Percentiles rank a stretch among this genome's conserved stretches.
Conservation (phyloP, 192 early-diverging fungal genomes). For the Pilaira anomala region DNA sequence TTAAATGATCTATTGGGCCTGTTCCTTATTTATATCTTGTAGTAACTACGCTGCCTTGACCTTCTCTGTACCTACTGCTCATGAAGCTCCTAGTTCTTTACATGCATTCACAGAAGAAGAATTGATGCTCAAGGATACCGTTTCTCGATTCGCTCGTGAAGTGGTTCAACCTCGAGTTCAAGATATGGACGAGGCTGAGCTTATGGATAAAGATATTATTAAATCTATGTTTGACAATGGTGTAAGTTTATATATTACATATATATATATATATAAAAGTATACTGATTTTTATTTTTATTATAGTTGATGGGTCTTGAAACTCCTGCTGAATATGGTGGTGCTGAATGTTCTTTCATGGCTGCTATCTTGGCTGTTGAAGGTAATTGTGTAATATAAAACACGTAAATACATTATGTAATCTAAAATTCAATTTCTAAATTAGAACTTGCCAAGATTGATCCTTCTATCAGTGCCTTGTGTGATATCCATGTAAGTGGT, state of each 20-base stretch:
- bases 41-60: slow-evolving; percentile 21
- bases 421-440: not conserved
- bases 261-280: not conserved
- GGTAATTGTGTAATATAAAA: slow-evolving; percentile 37
- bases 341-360: slow-evolving; percentile 73
- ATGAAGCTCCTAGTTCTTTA: slow-evolving; percentile 56
- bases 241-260: slow-evolving; percentile 41
- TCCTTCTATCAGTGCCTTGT: slow-evolving; percentile 81
- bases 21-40: not conserved
- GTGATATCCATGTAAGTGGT: slow-evolving; percentile 77
- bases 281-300: too few relatives aligned
- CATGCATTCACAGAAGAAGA: slow-evolving; percentile 87
- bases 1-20: not conserved
- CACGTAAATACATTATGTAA: not conserved
- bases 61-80: slow-evolving; percentile 16
- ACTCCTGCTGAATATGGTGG: slow-evolving; percentile 78
- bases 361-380: slow-evolving; percentile 80
- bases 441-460: slow-evolving; percentile 92
- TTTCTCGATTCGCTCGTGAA: slow-evolving; percentile 78
- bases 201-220: slow-evolving; percentile 74
- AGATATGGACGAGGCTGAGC: slow-evolving; percentile 90
- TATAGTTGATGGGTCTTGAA: slow-evolving; percentile 89
- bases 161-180: slow-evolving; percentile 74
- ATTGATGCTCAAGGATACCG: slow-evolving; percentile 75
- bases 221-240: slow-evolving; percentile 86